These are phyloP conservation scores for Huiozyma sinensis DNA, from an alignment of 805 yeast genomes.

Conservation along the genomic window DNA sequence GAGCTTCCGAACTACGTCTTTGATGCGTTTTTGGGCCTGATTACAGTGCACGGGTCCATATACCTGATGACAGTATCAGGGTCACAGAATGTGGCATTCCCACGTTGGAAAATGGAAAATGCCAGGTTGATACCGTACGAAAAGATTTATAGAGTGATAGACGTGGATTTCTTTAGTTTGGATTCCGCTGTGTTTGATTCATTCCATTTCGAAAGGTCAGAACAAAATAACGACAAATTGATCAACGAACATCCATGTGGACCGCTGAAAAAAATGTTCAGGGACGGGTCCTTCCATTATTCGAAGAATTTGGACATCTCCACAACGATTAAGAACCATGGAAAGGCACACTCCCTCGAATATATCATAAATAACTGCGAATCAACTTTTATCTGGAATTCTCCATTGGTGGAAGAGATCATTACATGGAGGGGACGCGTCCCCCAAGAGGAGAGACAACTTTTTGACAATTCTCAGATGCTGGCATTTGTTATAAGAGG, in stretches of 20 bases:
- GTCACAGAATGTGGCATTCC: slow-evolving; percentile 45
- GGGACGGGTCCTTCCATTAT: slow-evolving; percentile 80
- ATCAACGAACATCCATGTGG: slow-evolving; percentile 67
- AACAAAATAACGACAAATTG: slow-evolving; percentile 23
- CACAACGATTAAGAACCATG: slow-evolving; percentile 63
- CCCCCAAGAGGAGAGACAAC: slow-evolving; percentile 43
- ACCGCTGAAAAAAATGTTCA: slow-evolving; percentile 58
- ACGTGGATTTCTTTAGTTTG: slow-evolving; percentile 56
- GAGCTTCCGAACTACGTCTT: slow-evolving; percentile 30
- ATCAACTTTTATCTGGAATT: slow-evolving; percentile 83
- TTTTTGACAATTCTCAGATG: slow-evolving; percentile 59
- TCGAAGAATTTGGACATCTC: slow-evolving; percentile 88
- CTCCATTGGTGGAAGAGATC: slow-evolving; percentile 70
- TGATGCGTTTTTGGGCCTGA: slow-evolving; percentile 53
- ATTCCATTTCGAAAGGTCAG: slow-evolving; percentile 17
- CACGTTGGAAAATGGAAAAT: slow-evolving; percentile 29
- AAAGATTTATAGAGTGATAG: slow-evolving; percentile 41
- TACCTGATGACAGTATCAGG: slow-evolving; percentile 51
- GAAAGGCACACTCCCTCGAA: slow-evolving; percentile 32
- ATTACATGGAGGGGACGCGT: slow-evolving; percentile 60
- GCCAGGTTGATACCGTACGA: slow-evolving; percentile 32
- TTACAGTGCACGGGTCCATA: slow-evolving; percentile 41
- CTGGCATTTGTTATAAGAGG: slow-evolving; percentile 84
- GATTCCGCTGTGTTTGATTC: slow-evolving; percentile 45
- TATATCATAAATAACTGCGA: slow-evolving; percentile 44